Base-by-base conservation (phyloP, 2,329 filamentous ascomycete genomes). In the Ophiostoma novo-ulmi region DNA sequence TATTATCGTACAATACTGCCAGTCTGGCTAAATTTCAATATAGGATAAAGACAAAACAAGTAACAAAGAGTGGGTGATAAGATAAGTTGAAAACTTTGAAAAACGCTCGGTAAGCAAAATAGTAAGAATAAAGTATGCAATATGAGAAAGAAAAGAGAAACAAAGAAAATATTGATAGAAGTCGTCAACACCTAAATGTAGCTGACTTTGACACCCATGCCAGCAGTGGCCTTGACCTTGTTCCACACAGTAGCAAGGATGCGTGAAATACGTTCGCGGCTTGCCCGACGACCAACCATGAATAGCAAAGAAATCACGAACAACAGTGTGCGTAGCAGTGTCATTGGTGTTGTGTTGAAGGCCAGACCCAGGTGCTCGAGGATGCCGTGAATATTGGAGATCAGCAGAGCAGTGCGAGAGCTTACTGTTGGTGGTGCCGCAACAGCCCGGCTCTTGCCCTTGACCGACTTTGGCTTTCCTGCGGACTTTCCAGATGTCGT, bases 191-290 rank as follows among this genome's bases (percentile, higher is more conserved):
- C 20, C 73, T 73, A 98, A 72, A 99, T 96, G 81, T 98, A 98
- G 78, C 91, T 97, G 77, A 98, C 94, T 82, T 97, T 98, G 74
- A 96, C 91, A 1, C 94, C 95, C 94, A 98, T 98, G 1, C 94
- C 94, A 5, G 94, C 89, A 0, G 95, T 98, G 65, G 88, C 85
- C 78, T 87, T 88, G 58, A 97, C 82, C 81, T 97, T 97, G 70
- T 87, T 86, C 93, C 93, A 97, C 11, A 88, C 88, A 38, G 85
- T 83, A 55, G 85, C 86, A 63, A 96, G 77, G 52, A 93, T 82
- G 70, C 89, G 85, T 77, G 88, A 85, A 48, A 97, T 79, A 74
- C 91, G 86, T 74, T 96, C 89, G 58, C 94, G 87, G 17, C 97
- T 82, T 77, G 91, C 90, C 76, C 87, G 85, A 75, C 91, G 86